Evolutionary conservation across 805 yeast species (phyloP).

Genomic region (Blastobotrys americana): DNA sequence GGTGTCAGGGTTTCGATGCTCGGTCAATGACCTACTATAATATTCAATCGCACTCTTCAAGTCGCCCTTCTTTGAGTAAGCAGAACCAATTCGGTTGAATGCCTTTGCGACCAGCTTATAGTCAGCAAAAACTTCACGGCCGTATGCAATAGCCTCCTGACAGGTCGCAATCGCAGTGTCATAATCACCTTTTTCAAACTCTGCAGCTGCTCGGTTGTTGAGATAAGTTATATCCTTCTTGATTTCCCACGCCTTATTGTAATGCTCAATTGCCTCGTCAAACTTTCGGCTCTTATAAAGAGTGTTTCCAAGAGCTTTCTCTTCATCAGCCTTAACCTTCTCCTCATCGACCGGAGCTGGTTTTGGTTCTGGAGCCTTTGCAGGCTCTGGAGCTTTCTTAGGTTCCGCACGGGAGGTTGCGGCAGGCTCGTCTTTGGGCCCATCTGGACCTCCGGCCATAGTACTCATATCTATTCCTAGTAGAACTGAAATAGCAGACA

Average conservation of each 20-base stretch:
- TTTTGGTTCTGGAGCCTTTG: slow-evolving; percentile 30
- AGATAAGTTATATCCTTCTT: slow-evolving; percentile 82
- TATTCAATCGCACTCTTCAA: slow-evolving; percentile 62
- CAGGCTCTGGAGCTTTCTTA: slow-evolving; percentile 24
- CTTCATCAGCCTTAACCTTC: slow-evolving; percentile 36
- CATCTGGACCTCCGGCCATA: slow-evolving; percentile 10
- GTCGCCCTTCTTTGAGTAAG: slow-evolving; percentile 69
- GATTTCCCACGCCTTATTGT: slow-evolving; percentile 78
- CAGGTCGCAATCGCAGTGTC: slow-evolving; percentile 81
- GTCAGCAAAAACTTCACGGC: slow-evolving; percentile 85
- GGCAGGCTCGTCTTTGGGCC: slow-evolving; percentile 18
- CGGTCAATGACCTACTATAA: slow-evolving; percentile 89
- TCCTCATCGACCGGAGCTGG: slow-evolving; percentile 35
- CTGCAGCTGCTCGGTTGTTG: slow-evolving; percentile 97
- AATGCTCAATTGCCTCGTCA: slow-evolving; percentile 84
- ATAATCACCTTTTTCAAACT: slow-evolving; percentile 88
- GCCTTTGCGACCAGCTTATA: slow-evolving; percentile 89
- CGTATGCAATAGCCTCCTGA: slow-evolving; percentile 75
- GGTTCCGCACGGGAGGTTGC: slow-evolving; percentile 25
- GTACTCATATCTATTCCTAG: slow-evolving; percentile 55
- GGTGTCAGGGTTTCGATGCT: slow-evolving; percentile 93
- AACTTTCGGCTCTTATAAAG: slow-evolving; percentile 81
- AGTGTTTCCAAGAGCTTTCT: slow-evolving; percentile 78
- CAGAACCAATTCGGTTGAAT: slow-evolving; percentile 82
- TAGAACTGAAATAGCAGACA: slow-evolving; percentile 79